phyloP scores from a whole-genome alignment of 768 basidiomycete species.

The Kwoniella dendrophila region DNA sequence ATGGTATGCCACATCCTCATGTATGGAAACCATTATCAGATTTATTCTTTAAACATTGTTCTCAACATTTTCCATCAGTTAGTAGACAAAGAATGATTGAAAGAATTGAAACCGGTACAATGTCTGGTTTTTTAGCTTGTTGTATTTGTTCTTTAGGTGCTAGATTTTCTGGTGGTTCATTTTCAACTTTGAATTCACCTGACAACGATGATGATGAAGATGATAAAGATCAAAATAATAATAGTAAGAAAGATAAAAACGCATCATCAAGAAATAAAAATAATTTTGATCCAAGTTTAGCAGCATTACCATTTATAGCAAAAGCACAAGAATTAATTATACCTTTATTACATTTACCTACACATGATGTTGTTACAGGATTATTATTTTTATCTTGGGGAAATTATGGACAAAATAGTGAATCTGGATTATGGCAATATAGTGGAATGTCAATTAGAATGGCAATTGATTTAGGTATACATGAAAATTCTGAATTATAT shows the following conservation, averaged over 20 bases:
- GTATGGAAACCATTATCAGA: conserved; percentile 47
- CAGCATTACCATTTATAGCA: conserved; percentile 50
- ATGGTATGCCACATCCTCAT: conserved; percentile 46
- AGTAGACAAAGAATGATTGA: conserved; percentile 36
- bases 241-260: no score
- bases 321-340: conserved; percentile 51
- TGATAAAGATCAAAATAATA: no score
- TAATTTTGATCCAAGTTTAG: conserved; percentile 34
- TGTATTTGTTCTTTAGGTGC: conserved; percentile 50
- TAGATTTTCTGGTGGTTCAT: conserved; percentile 40
- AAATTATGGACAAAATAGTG: conserved; percentile 49
- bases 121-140: conserved; percentile 49
- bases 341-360: conserved; percentile 50
- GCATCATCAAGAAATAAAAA: no score
- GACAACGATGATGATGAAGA: no score
- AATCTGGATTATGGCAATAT: conserved; percentile 52
- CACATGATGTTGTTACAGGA: conserved; percentile 47
- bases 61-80: conserved; percentile 51
- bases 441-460: conserved; percentile 51
- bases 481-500: conserved; percentile 50
- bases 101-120: conserved; percentile 49
- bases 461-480: conserved; percentile 50
- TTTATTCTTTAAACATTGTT: conserved; percentile 44
- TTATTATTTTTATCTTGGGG: conserved; percentile 51
- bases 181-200: no score